Percentiles rank a stretch among this genome's conserved stretches.
These are phyloP conservation scores for Aspergillus novoparasiticus DNA, from an alignment of 2,329 filamentous ascomycete genomes.

Conservation along the genomic window DNA sequence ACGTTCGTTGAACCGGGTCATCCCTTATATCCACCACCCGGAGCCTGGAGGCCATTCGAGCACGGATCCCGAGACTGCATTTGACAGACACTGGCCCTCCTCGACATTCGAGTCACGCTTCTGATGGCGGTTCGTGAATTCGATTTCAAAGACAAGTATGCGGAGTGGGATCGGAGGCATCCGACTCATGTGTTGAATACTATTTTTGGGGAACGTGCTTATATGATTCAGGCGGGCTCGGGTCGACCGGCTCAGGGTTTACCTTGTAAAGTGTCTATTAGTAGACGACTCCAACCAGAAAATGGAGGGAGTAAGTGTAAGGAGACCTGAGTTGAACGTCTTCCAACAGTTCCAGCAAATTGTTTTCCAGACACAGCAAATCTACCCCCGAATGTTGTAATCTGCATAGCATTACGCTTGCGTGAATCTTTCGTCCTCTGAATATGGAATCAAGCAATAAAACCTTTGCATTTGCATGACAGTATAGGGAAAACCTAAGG, in stretches of 20 bases:
- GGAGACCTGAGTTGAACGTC: too few relatives aligned
- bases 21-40: neutral
- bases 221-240: neutral
- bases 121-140: conserved; percentile 9
- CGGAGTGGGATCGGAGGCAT: conserved; percentile 5
- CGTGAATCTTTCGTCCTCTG: too few relatives aligned
- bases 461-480: too few relatives aligned
- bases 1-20: neutral
- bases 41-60: conserved; percentile 17
- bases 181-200: neutral
- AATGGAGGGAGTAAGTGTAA: neutral
- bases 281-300: neutral
- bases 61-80: conserved; percentile 14
- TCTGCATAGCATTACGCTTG: too few relatives aligned
- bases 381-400: too few relatives aligned
- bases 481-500: too few relatives aligned
- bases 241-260: neutral
- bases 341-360: too few relatives aligned
- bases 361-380: too few relatives aligned
- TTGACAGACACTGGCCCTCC: conserved; percentile 7
- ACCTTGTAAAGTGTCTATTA: neutral
- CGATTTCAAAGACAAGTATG: conserved; percentile 6
- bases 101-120: conserved; percentile 7
- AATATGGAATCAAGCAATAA: too few relatives aligned
- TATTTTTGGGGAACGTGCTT: conserved; percentile 7